phyloP scores from a whole-genome alignment of 176 grass and related monocot species.

The Alopecurus myosuroides region DNA sequence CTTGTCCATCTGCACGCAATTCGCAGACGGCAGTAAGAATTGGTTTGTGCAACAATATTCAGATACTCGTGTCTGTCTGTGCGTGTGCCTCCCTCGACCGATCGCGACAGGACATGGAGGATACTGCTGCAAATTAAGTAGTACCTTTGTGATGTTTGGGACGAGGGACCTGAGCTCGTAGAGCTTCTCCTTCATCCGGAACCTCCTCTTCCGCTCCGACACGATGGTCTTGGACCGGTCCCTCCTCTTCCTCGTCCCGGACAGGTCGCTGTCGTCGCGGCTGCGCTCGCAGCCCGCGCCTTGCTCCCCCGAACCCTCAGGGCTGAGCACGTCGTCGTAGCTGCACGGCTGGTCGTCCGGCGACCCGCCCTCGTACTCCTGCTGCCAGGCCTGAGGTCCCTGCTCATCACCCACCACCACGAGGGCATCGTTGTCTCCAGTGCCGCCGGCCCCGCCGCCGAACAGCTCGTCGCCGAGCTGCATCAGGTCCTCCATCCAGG shows the following conservation, averaged over 20 bases:
- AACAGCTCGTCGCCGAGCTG: constrained; percentile 43
- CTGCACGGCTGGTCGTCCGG: neutral
- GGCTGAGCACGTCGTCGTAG: constrained; percentile 27
- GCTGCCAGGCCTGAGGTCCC: neutral
- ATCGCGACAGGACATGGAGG: neutral
- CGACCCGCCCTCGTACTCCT: neutral
- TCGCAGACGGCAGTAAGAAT: neutral
- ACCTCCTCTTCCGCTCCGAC: constrained; percentile 80
- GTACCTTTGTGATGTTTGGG: constrained; percentile 88
- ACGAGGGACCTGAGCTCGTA: constrained; percentile 87
- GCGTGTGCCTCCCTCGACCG: neutral
- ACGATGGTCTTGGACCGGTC: constrained; percentile 90
- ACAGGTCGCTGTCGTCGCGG: constrained; percentile 36
- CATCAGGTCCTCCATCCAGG: constrained; percentile 46
- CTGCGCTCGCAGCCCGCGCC: neutral
- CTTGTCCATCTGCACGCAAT: constrained; percentile 78
- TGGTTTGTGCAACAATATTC: neutral
- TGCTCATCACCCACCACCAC: neutral
- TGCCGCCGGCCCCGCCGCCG: neutral
- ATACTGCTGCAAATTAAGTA: neutral
- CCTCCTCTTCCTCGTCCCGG: constrained; percentile 35
- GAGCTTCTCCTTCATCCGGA: constrained; percentile 94
- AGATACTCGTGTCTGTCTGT: neutral
- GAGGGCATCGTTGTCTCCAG: neutral
- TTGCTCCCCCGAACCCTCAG: neutral